phyloP scores from a whole-genome alignment of 176 grass and related monocot species.

The Coix lacrymajobi region DNA sequence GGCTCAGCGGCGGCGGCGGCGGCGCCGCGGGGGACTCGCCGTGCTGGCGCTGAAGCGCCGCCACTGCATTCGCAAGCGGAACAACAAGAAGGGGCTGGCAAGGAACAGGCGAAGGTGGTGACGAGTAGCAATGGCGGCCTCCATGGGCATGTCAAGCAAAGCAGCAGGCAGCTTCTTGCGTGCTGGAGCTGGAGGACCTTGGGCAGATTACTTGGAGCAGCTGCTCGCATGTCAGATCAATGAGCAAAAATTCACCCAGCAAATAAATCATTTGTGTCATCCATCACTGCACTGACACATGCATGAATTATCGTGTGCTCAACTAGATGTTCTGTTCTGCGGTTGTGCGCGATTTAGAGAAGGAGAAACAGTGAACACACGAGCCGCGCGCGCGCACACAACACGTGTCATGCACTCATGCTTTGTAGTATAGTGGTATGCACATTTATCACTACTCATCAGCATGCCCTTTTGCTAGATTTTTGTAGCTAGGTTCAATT shows the following conservation, averaged over 20 bases:
- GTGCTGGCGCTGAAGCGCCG: constrained; percentile 48
- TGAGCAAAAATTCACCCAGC: not conserved
- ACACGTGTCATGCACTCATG: not conserved
- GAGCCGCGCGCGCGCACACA: not conserved
- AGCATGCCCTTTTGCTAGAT: not conserved
- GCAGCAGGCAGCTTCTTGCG: not conserved
- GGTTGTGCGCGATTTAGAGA: not conserved
- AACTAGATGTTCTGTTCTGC: not conserved
- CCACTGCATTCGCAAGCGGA: constrained; percentile 45
- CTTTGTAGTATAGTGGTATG: not conserved
- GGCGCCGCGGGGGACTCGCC: not conserved
- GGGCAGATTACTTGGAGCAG: constrained; percentile 53
- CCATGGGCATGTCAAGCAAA: not conserved
- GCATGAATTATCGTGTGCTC: not conserved
- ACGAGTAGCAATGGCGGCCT: not conserved
- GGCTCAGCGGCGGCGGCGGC: not conserved
- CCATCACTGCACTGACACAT: not conserved
- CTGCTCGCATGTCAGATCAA: constrained; percentile 14
- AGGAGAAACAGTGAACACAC: not conserved
- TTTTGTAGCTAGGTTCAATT: not conserved
- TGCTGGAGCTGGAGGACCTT: constrained; percentile 53
- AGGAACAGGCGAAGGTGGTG: not conserved
- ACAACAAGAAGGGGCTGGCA: constrained; percentile 9
- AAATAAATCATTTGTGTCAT: not conserved
- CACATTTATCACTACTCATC: not conserved